These are phyloP conservation scores for Metarhizium sp. DNA, from an alignment of 2,329 filamentous ascomycete species.

Conservation along the genomic window DNA sequence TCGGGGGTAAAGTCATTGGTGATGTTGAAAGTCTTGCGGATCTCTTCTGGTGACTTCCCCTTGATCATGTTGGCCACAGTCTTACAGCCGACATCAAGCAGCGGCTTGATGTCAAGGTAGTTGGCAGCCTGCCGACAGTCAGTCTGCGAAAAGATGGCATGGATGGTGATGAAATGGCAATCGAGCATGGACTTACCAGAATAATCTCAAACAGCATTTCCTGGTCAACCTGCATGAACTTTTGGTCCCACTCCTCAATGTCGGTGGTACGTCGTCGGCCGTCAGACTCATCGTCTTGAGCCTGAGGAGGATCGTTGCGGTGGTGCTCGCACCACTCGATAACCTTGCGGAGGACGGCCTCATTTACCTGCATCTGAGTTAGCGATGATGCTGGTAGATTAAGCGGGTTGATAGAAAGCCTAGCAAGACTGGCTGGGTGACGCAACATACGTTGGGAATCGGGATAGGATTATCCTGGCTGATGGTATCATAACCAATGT, in stretches of 20 bases:
- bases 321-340: slow-evolving; percentile 98
- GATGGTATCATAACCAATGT: slow-evolving; percentile 60
- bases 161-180: not conserved
- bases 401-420: too few species aligned
- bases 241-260: slow-evolving; percentile 99
- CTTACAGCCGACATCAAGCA: slow-evolving; percentile 92
- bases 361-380: slow-evolving; percentile 61
- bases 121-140: slow-evolving; percentile 66
- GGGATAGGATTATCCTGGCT: slow-evolving; percentile 62
- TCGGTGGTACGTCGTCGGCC: slow-evolving; percentile 97
- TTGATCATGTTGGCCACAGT: slow-evolving; percentile 99
- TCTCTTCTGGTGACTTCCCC: slow-evolving; percentile 98
- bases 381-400: not conserved
- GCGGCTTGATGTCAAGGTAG: slow-evolving; percentile 97
- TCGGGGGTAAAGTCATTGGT: slow-evolving; percentile 98
- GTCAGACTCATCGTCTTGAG: slow-evolving; percentile 83
- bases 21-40: slow-evolving; percentile 99
- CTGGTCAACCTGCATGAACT: slow-evolving; percentile 99
- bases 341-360: slow-evolving; percentile 88
- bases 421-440: not conserved
- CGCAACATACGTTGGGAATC: slow-evolving; percentile 64
- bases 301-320: slow-evolving; percentile 74
- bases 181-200: slow-evolving; percentile 51
- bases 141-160: not conserved
- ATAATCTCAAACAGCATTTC: slow-evolving; percentile 99